Evolutionary conservation across 1,284 basidiomycete genomes (phyloP).

Genomic region (Ustilago sp.): DNA sequence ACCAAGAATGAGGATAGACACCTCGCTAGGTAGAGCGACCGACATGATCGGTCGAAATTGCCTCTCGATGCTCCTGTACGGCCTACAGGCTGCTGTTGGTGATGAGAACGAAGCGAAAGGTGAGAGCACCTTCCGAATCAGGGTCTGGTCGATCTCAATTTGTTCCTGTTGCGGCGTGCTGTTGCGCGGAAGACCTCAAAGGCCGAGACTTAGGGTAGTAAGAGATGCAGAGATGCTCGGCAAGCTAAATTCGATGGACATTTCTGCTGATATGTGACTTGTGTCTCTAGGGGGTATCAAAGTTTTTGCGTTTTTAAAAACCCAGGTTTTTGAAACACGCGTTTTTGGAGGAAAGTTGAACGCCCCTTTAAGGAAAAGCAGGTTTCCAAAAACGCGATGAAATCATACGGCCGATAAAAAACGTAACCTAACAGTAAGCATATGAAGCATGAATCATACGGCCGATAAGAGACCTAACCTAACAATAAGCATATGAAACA

Average conservation of each 20-base stretch:
- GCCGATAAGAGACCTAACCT: no score
- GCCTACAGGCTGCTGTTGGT: background rate
- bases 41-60: slow-evolving; percentile 5
- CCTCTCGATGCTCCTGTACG: background rate
- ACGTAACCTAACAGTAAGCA: no score
- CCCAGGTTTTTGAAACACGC: no score
- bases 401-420: no score
- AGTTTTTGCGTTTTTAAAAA: no score
- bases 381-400: no score
- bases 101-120: background rate
- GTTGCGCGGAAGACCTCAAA: background rate
- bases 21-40: slow-evolving; percentile 17
- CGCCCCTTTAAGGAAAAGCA: no score
- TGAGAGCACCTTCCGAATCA: background rate
- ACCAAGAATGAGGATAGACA: slow-evolving; percentile 57
- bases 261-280: background rate
- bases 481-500: no score
- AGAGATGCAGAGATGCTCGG: slow-evolving; percentile 3
- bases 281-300: background rate
- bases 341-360: no score
- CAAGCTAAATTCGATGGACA: slow-evolving; percentile 3
- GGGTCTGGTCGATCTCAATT: background rate
- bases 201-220: background rate
- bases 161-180: background rate
- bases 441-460: no score